These are phyloP conservation scores for Clitopilus passeckerianus DNA, from an alignment of 768 basidiomycete genomes.

Conservation along the genomic window DNA sequence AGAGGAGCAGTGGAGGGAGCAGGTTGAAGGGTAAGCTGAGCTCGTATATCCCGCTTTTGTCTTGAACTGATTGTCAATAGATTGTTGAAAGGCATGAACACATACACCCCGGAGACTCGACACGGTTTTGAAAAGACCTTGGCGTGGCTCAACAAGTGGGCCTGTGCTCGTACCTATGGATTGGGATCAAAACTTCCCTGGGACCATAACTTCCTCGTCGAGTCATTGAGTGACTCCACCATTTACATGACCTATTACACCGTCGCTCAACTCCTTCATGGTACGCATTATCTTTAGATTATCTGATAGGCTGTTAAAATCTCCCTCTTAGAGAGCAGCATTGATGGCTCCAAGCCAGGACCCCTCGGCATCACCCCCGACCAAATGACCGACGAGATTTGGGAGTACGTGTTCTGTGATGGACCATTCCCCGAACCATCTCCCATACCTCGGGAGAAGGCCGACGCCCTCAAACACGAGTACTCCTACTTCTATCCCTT, in stretches of 20 bases:
- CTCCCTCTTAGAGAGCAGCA: conserved; percentile 45
- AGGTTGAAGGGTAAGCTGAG: conserved; percentile 64
- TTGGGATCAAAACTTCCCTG: conserved; percentile 94
- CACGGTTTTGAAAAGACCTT: conserved; percentile 89
- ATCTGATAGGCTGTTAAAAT: background rate
- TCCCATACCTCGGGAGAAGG: conserved; percentile 69
- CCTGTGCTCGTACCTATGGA: conserved; percentile 96
- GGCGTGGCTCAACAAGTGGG: conserved; percentile 97
- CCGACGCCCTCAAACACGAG: conserved; percentile 81
- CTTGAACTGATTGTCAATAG: conserved; percentile 31
- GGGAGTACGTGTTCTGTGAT: conserved; percentile 88
- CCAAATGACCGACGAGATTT: conserved; percentile 96
- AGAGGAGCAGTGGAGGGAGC: conserved; percentile 81
- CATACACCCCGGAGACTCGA: conserved; percentile 87
- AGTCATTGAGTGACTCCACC: conserved; percentile 95
- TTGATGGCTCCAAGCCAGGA: conserved; percentile 77
- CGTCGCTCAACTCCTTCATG: conserved; percentile 84
- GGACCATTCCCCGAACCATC: conserved; percentile 70
- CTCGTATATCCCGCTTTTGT: background rate
- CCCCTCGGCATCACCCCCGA: conserved; percentile 81
- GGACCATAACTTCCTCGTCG: conserved; percentile 95
- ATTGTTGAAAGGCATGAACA: conserved; percentile 80
- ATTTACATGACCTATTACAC: conserved; percentile 99
- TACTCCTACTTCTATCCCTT: conserved; percentile 98
- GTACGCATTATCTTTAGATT: conserved; percentile 33